Evolutionary conservation across 345 rosid species (phyloP), one percentile per base, ranked within the genome.

Genomic region (Lepidium didymum): DNA sequence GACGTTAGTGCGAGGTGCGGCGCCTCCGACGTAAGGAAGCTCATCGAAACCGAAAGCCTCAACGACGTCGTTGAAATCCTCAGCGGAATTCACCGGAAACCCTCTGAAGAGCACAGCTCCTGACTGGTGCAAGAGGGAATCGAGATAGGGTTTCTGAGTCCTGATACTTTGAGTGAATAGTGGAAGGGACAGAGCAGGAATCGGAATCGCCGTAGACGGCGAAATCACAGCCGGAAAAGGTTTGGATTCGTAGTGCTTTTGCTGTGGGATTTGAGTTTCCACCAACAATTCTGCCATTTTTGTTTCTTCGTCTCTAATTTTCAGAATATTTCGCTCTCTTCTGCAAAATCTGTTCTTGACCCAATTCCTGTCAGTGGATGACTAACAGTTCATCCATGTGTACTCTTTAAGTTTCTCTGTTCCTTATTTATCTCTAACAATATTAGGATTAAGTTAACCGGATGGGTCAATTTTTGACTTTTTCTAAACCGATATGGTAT

Each of bases 1-100:
- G 45, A 93, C 86, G 75, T 86, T 86, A 16, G 80, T 79, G 9
- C 96, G 75, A 10, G 96, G 98, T 13, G 96, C 98, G 0, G 87
- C 88, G 1, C 98, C 97, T 23, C 97, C 98, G 14, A 90, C 83
- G 76, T 90, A 90, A 14, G 96, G 96, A 56, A 93, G 67, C 85
- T 90, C 94, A 49, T 90, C 86, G 81, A 75, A 93, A n/a, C 89
- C 97, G 59, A 90, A 88, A 23, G 98, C 83, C 50, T 86, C 96
- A 0, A 90, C 94, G 44, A 90, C 85, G 67, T 81, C 86, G 84
- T 93, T 90, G 87, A 93, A 93, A 25, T 90, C 87, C 9, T 77
- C 70, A 1, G 96, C 92, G 10, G 96, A 72, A 56, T 25, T 38
- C 2, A 90, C 70, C 0, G 82, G 82, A 50, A 90, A 93, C 1